Base-by-base conservation (phyloP, 345 rosid species). In the Citrus trifoliata region DNA sequence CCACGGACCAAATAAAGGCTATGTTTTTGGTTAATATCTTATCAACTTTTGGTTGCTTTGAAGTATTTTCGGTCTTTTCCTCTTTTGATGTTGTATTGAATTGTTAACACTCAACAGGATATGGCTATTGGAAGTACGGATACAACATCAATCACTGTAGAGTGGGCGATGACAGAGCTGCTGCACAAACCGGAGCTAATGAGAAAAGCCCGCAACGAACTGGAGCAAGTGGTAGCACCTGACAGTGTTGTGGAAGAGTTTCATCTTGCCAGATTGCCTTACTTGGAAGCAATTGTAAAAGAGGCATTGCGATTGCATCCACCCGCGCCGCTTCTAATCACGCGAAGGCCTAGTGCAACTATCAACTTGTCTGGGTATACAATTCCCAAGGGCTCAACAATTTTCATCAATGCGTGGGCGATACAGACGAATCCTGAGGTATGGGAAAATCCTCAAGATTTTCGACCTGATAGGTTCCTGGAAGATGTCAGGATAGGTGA, bases 101-200 rank as follows among this genome's bases (percentile, higher is more conserved):
- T 46, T 46, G 51, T 46, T 0, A 46, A 46, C 16, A 12, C 51
- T 12, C 51, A 46, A 66, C 42, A 82, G 84, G 79, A 82, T 46
- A 1, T 63, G 1, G 6, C 63, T 2, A 0, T 63, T 0, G 83
- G 33, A 2, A 78, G 71, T 5, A 62, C 79, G 2, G 72, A 78
- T 24, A 74, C 79, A 24, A 7, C 75, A 22, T 32, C 71, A 14
- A 62, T 32, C 7, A 69, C 71, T 1, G 1, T 78, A 7, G 81
- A 82, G 67, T 82, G 84, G 81, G 72, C 72, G 19, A 78, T 74
- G 84, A 14, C 84, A 55, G 81, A 82, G 55, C 10, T 82, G 27
- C 28, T 82, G 2, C 66, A 16, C 0, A 62, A 74, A 13, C 68
- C 79, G 5, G 40, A 73, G 28, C 24, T 60, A 73, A 30, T 74